Evolutionary conservation across 1,284 basidiomycete species (phyloP), one percentile per base, ranked within the genome.

Genomic region (Puccinia coronata): DNA sequence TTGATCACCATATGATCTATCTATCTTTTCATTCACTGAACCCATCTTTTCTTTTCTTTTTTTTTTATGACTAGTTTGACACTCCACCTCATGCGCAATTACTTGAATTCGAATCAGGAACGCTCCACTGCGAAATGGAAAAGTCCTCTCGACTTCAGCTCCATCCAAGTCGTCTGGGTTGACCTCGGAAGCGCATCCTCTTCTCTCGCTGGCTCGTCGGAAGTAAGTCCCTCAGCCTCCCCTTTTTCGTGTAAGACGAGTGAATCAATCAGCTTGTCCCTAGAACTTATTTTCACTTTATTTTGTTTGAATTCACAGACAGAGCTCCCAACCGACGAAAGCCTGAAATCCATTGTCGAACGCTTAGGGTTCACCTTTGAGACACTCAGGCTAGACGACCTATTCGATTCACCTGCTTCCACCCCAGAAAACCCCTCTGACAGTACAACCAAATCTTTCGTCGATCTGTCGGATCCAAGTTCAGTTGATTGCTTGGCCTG

Each of bases 101-200:
- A 80, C 63, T 41, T 80, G 11, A 41, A 57, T 23, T n/a, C 67
- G 20, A 71, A 80, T 70, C 34, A 72, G 39, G 57, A 34, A 36
- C 78, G 78, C 23, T 80, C 78, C 4, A 80, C 78, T 43, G 51
- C 25, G 1, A 80, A 80, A 36, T 80, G 78, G 78, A 69, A 71
- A 47, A 59, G 53, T 51, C 78, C 78, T 3, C 57, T 63, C 36
- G 78, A 80, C 47, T 80, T 80, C 49, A 25, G 9, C n/a, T 34
- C 51, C 8, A 61, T 80, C 12, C 49, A 80, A 63, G 78, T 80
- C 23, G 57, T 80, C 57, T 80, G 36, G 8, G 41, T 80, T 28
- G 20, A 70, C 51, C 18, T 72, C n/a, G 78, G 55, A 18, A 71
- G 67, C 47, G 67, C 51, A n/a, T 41, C 55, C 31, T 25, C 31